Conservation (phyloP, 1,284 basidiomycete genomes). For the Sutorius eximius region DNA sequence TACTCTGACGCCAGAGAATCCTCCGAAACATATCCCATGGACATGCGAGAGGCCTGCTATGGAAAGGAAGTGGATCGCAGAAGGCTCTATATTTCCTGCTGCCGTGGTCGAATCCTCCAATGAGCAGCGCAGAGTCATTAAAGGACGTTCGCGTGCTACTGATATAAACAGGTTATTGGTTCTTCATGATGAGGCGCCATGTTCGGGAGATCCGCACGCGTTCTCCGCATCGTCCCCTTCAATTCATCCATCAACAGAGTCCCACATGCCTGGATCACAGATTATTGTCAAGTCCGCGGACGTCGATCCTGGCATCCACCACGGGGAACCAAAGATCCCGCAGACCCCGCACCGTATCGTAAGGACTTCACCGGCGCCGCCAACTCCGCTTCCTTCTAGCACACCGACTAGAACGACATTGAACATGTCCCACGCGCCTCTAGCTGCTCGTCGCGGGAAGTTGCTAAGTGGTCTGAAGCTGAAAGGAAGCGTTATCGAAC, state of each 20-base stretch:
- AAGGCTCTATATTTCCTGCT: conserved; percentile 51
- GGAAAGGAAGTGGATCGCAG: conserved; percentile 46
- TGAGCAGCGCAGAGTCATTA: conserved; percentile 18
- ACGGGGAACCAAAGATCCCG: conserved; percentile 9
- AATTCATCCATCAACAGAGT: neutral
- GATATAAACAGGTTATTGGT: neutral
- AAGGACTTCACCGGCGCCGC: neutral
- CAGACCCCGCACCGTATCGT: neutral
- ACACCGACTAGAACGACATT: neutral
- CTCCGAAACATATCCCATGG: conserved; percentile 51
- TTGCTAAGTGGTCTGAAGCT: conserved; percentile 43
- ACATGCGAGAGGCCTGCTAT: conserved; percentile 33
- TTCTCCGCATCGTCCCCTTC: conserved; percentile 2
- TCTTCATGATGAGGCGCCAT: neutral
- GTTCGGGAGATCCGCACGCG: conserved; percentile 1
- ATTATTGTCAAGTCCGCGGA: conserved; percentile 11
- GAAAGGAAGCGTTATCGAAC: conserved; percentile 25
- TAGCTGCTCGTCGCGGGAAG: conserved; percentile 57
- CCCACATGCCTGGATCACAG: conserved; percentile 1
- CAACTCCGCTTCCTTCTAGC: conserved; percentile 1
- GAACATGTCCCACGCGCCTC: conserved; percentile 28
- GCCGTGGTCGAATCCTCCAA: conserved; percentile 38
- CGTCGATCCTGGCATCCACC: conserved; percentile 2
- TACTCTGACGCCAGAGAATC: conserved; percentile 32
- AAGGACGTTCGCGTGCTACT: neutral